Percentiles rank a stretch among this genome's conserved stretches.
Conservation (phyloP, 352 stramenopile genomes). For the Phytophthora pisi region DNA sequence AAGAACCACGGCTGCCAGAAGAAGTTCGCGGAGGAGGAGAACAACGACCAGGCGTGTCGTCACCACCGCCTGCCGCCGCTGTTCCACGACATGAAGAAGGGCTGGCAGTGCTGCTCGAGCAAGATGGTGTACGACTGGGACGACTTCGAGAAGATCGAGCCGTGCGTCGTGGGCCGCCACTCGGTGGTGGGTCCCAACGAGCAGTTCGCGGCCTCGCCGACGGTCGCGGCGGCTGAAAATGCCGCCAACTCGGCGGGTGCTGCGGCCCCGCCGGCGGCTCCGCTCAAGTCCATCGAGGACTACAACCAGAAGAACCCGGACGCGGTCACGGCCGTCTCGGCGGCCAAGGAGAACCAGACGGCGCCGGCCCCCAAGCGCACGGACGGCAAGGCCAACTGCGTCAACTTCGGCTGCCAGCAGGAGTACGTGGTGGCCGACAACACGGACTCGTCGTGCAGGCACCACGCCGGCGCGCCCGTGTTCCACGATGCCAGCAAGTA, state of each 20-base stretch:
- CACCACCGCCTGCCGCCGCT: constrained; percentile 82
- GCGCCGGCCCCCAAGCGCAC: constrained; percentile 51
- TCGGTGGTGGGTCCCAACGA: constrained; percentile 70
- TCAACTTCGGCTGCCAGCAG: constrained; percentile 93
- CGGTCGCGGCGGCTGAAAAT: constrained; percentile 67
- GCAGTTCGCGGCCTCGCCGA: constrained; percentile 83
- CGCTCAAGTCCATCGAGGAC: constrained; percentile 92
- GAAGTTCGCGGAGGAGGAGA: constrained; percentile 83
- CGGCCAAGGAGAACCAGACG: constrained; percentile 62
- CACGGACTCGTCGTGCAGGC: constrained; percentile 64
- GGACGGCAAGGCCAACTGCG: constrained; percentile 91
- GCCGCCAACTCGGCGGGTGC: constrained; percentile 31
- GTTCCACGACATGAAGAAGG: constrained; percentile 93
- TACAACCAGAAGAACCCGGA: constrained; percentile 92
- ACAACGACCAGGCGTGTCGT: constrained; percentile 74
- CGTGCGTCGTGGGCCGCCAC: constrained; percentile 74
- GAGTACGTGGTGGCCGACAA: constrained; percentile 93
- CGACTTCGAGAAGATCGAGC: constrained; percentile 92
- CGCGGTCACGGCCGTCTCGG: constrained; percentile 84
- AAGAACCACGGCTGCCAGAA: constrained; percentile 88
- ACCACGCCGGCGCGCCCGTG: constrained; percentile 89
- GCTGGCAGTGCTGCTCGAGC: constrained; percentile 89
- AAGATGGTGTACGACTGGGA: constrained; percentile 96
- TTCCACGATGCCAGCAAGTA: constrained; percentile 95
- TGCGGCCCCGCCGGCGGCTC: constrained; percentile 27